phyloP scores from a whole-genome alignment of 768 basidiomycete genomes.

The Ephemerocybe angulata region DNA sequence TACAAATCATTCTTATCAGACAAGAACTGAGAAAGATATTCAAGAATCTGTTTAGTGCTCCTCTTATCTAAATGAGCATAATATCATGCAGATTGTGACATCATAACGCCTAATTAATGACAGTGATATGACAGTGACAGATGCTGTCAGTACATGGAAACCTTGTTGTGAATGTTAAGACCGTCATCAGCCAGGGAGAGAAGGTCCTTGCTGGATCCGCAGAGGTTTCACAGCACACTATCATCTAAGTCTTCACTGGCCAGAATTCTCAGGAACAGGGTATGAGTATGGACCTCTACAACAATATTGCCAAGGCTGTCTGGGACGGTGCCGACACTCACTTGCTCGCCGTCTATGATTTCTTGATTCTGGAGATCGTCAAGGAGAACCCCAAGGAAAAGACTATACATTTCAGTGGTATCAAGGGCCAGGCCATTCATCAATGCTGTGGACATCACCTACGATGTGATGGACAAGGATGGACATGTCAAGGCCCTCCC shows the following conservation, averaged over 20 bases:
- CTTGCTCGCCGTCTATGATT: conserved; percentile 91
- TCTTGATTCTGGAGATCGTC: conserved; percentile 98
- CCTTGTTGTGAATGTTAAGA: conserved; percentile 87
- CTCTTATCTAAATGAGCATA: too few relatives aligned
- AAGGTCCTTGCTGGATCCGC: conserved; percentile 91
- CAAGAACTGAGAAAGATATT: too few relatives aligned
- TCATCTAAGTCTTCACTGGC: conserved; percentile 96
- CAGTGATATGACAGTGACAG: too few relatives aligned
- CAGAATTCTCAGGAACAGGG: conserved; percentile 97
- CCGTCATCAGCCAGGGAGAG: conserved; percentile 78
- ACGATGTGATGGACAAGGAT: conserved; percentile 95
- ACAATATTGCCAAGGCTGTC: conserved; percentile 85
- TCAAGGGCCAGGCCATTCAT: conserved; percentile 97
- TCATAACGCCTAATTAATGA: too few relatives aligned
- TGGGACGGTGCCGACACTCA: conserved; percentile 97
- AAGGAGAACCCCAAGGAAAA: conserved; percentile 98
- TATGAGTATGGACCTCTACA: conserved; percentile 99
- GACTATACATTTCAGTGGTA: conserved; percentile 98
- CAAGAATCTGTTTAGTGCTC: too few relatives aligned
- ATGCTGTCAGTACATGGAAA: too few relatives aligned
- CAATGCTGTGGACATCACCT: conserved; percentile 99
- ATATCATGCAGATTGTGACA: too few relatives aligned
- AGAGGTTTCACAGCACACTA: conserved; percentile 88
- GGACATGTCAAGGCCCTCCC: conserved; percentile 95
- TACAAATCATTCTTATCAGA: too few relatives aligned